phyloP scores from a whole-genome alignment of 129 eudicot genomes.

The Daucus carota region DH1_v3.0 NC_030383.2:63782001-63782500 shows the following conservation, averaged over 20 bases:
- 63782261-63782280: slow-evolving; percentile 8
- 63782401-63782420: slow-evolving; percentile 79
- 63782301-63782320: neutral
- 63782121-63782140: slow-evolving; percentile 83
- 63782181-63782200: slow-evolving; percentile 84
- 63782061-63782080: neutral
- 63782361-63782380: slow-evolving; percentile 89
- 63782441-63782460: slow-evolving; percentile 92
- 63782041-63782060: neutral
- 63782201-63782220: slow-evolving; percentile 80
- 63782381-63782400: slow-evolving; percentile 73
- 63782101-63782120: slow-evolving; percentile 86
- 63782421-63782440: slow-evolving; percentile 98
- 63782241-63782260: slow-evolving; percentile 94
- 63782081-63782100: neutral
- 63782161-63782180: slow-evolving; percentile 58
- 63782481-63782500: slow-evolving; percentile 87
- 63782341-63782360: neutral
- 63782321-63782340: neutral
- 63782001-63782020: slow-evolving; percentile 4
- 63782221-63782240: slow-evolving; percentile 72
- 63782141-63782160: slow-evolving; percentile 79
- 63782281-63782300: neutral
- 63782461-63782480: slow-evolving; percentile 70
- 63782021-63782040: neutral